Conservation (phyloP, 495 filamentous ascomycete genomes). For the Glutinoglossum americanum region DNA sequence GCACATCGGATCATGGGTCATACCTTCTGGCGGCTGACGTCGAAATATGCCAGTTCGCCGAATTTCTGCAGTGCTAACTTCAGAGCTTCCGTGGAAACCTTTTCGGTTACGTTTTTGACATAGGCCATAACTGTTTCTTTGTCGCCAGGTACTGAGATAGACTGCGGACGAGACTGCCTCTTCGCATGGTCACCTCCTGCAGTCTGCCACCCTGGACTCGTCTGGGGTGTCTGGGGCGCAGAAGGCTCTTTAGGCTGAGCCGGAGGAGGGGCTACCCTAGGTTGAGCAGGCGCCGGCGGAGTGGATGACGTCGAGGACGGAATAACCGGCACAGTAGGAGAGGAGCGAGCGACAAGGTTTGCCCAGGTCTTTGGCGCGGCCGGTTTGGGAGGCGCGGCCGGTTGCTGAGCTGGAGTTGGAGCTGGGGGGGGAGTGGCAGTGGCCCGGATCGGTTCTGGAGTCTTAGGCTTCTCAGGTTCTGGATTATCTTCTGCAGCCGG, state of each 20-base stretch:
- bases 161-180: conserved; percentile 45
- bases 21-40: conserved; percentile 82
- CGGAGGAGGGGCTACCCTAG: conserved; percentile 8
- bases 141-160: conserved; percentile 27
- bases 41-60: conserved; percentile 68
- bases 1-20: conserved; percentile 9
- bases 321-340: conserved; percentile 20
- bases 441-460: conserved; percentile 27
- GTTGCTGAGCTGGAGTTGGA: conserved; percentile 15
- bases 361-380: conserved; percentile 68
- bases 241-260: conserved; percentile 21
- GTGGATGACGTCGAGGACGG: conserved; percentile 21
- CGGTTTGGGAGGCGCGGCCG: conserved; percentile 21
- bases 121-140: conserved; percentile 58
- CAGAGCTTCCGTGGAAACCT: conserved; percentile 48
- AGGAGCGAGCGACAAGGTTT: conserved; percentile 36
- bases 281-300: conserved; percentile 17
- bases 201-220: conserved; percentile 53
- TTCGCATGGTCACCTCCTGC: conserved; percentile 59
- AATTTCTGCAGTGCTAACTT: conserved; percentile 40
- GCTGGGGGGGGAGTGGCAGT: conserved; percentile 28
- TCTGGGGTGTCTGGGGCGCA: conserved; percentile 21
- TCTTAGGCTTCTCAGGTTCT: conserved; percentile 24
- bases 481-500: conserved; percentile 17
- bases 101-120: conserved; percentile 82